A percentile compares a stretch with the other conserved stretches of the same genome.
Evolutionary conservation across 495 filamentous ascomycete genomes (phyloP).

Genomic region (Sordaria brevicollis): DNA sequence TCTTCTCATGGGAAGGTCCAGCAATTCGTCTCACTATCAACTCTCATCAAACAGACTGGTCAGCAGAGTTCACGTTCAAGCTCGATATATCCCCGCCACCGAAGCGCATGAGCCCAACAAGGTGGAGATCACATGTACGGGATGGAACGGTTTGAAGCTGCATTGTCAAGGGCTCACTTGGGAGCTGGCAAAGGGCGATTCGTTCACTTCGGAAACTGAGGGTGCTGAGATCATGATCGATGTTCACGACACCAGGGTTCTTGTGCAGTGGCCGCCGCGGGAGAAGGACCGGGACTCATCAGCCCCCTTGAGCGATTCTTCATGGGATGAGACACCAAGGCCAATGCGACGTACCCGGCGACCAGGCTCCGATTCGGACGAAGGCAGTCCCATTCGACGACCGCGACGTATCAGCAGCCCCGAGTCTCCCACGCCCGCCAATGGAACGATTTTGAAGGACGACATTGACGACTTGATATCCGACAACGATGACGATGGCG

Average conservation of each 20-base stretch:
- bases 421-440: slow-evolving; percentile 61
- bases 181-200: slow-evolving; percentile 78
- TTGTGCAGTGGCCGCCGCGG: slow-evolving; percentile 73
- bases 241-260: slow-evolving; percentile 82
- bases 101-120: slow-evolving; percentile 53
- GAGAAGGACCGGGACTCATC: slow-evolving; percentile 50
- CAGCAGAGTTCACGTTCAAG: slow-evolving; percentile 85
- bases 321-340: slow-evolving; percentile 54
- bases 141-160: slow-evolving; percentile 92
- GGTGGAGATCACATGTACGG: slow-evolving; percentile 79
- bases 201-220: slow-evolving; percentile 84
- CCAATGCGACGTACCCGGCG: slow-evolving; percentile 4
- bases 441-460: slow-evolving; percentile 16
- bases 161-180: slow-evolving; percentile 85
- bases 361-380: slow-evolving; percentile 22
- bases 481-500: slow-evolving; percentile 13
- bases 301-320: slow-evolving; percentile 52
- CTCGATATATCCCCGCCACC: slow-evolving; percentile 61
- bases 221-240: slow-evolving; percentile 89
- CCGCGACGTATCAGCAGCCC: slow-evolving; percentile 54
- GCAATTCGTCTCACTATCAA: slow-evolving; percentile 84
- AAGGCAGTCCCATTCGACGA: slow-evolving; percentile 60
- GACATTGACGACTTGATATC: slow-evolving; percentile 22
- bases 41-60: slow-evolving; percentile 84
- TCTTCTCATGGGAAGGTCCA: slow-evolving; percentile 80